phyloP scores from a whole-genome alignment of 352 stramenopile species.

The Hyaloperonospora arabidopsidis region DNA sequence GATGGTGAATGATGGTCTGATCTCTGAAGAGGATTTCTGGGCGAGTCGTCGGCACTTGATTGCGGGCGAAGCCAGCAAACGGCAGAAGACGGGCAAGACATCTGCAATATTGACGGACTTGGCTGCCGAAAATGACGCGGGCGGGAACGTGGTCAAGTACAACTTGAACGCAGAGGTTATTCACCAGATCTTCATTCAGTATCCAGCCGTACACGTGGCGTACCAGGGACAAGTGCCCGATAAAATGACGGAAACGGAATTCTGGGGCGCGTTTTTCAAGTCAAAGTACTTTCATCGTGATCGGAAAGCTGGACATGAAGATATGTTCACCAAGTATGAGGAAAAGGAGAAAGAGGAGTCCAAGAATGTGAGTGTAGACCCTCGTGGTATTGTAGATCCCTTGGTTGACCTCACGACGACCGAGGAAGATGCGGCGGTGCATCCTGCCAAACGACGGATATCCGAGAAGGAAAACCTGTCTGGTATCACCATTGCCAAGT shows the following conservation, averaged over 20 bases:
- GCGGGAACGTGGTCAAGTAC: slow-evolving; percentile 82
- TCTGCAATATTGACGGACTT: slow-evolving; percentile 79
- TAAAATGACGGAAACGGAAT: slow-evolving; percentile 86
- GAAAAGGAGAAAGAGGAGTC: slow-evolving; percentile 63
- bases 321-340: slow-evolving; percentile 83
- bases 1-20: slow-evolving; percentile 83
- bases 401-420: slow-evolving; percentile 72
- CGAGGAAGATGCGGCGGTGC: slow-evolving; percentile 47
- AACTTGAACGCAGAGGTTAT: slow-evolving; percentile 86
- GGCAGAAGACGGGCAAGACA: slow-evolving; percentile 80
- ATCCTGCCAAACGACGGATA: slow-evolving; percentile 28
- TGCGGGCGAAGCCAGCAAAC: slow-evolving; percentile 73
- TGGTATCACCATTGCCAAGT: slow-evolving; percentile 79
- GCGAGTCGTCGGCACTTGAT: slow-evolving; percentile 75
- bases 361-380: slow-evolving; percentile 38
- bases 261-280: slow-evolving; percentile 85
- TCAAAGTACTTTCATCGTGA: slow-evolving; percentile 87
- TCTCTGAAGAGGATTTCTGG: slow-evolving; percentile 84
- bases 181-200: slow-evolving; percentile 87
- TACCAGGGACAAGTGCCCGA: slow-evolving; percentile 82
- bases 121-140: slow-evolving; percentile 55
- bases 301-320: slow-evolving; percentile 68
- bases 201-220: slow-evolving; percentile 76
- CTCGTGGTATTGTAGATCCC: slow-evolving; percentile 62
- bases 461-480: slow-evolving; percentile 42